Base-by-base conservation (phyloP, 805 yeast genomes). In the Diddensiella caesifluorescens region DNA sequence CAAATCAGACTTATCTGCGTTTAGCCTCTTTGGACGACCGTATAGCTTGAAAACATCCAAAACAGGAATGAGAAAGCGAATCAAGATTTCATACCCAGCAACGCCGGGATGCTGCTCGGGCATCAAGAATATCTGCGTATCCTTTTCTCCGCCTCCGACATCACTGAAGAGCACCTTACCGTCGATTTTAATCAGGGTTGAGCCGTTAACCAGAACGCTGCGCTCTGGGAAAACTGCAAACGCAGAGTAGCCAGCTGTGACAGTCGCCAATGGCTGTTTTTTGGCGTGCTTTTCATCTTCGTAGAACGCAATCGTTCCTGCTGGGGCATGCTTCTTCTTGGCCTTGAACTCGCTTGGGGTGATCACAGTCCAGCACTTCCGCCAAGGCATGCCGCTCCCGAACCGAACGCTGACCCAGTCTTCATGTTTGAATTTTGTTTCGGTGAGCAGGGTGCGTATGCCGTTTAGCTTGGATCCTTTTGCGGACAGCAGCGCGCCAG, bases 311-410 rank as follows among this genome's bases (percentile, higher is more conserved):
- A 87, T 77, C 51, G 79, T 71, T 22, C 96, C 96, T 10, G 52
- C 45, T 3, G 52, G 49, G 5, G 74, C 69, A 31, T 59, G 54
- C 36, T 62, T 62, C 45, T 62, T 60, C 51, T 61, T 71, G 50
- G 54, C 63, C 61, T 64, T 48, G 61, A 64, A 49, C 61, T 79
- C 54, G 57, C 28, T 67, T 50, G 53, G 88, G 67, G 51, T 89
- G 43, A 90, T 75, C 7, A 89, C 95, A 2, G 95, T 90, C 67
- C 76, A 92, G 57, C 96, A 90, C 45, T 95, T 74, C 57, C 81
- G 84, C 97, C 97, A 92, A 1, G 97, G 95, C 95, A 87, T 86
- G 19, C 98, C 98, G 6, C 92, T 76, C 15, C 98, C 97, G 62
- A 90, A 92, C 50, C 97, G 72, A 13, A 92, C 95, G 59, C 88